Evolutionary conservation across 2,329 filamentous ascomycete genomes (phyloP).

Genomic region (Botrytis pseudocinerea): DNA sequence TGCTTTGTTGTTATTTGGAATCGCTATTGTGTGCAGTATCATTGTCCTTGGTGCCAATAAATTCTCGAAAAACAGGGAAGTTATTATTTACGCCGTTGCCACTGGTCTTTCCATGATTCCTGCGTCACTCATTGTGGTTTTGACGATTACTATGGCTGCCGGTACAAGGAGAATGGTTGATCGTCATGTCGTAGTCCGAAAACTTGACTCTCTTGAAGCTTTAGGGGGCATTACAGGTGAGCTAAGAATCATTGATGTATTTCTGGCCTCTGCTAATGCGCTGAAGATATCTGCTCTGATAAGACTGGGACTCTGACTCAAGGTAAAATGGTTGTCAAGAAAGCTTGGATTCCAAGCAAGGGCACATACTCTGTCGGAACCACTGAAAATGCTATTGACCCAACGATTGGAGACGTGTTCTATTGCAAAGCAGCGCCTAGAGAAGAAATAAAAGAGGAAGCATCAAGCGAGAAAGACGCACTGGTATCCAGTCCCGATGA

Average conservation of each 20-base stretch:
- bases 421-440: conserved; percentile 39
- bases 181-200: conserved; percentile 58
- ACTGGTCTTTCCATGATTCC: conserved; percentile 63
- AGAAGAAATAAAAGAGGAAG: background rate
- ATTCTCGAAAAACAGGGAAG: conserved; percentile 53
- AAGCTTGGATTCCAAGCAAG: conserved; percentile 54
- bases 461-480: too few relatives aligned
- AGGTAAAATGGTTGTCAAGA: conserved; percentile 50
- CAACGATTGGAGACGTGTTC: conserved; percentile 48
- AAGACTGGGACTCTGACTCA: conserved; percentile 71
- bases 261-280: conserved; percentile 38
- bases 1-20: conserved; percentile 60
- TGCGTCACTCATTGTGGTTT: conserved; percentile 61
- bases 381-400: conserved; percentile 53
- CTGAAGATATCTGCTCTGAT: conserved; percentile 64
- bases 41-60: conserved; percentile 63
- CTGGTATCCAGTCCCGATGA: background rate
- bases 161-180: conserved; percentile 60
- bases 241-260: conserved; percentile 32
- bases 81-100: conserved; percentile 64
- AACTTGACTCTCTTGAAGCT: conserved; percentile 56
- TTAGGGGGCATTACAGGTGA: conserved; percentile 58
- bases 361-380: conserved; percentile 54
- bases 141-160: conserved; percentile 67
- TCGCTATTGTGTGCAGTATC: conserved; percentile 64